phyloP scores from a whole-genome alignment of 768 basidiomycete genomes.

The Crepidotus variabilis region DNA sequence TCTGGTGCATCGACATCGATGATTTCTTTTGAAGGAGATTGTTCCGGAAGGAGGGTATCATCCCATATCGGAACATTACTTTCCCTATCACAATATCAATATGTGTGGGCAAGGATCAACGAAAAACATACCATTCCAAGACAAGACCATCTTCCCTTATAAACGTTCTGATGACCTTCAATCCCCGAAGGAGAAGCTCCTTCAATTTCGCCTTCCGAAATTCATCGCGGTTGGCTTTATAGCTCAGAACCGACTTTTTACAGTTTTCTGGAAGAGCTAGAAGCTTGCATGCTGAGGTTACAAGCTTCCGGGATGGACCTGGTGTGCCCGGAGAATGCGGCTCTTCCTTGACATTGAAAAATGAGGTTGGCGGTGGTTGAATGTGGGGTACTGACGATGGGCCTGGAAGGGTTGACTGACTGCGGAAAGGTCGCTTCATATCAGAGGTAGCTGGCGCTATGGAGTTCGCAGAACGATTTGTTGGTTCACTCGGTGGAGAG shows the following conservation, averaged over 20 bases:
- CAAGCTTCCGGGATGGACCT: conserved; percentile 19
- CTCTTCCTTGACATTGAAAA: conserved; percentile 4
- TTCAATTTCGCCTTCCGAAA: conserved; percentile 17
- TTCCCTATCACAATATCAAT: conserved; percentile 12
- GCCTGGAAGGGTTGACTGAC: too few relatives aligned
- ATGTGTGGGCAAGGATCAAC: not conserved
- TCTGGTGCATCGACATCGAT: not conserved
- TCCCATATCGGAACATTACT: conserved; percentile 30
- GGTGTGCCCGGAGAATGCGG: conserved; percentile 6
- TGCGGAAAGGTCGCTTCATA: too few relatives aligned
- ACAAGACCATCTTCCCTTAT: conserved; percentile 31
- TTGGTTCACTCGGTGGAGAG: not conserved
- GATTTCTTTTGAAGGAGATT: not conserved
- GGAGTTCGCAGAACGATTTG: too few relatives aligned
- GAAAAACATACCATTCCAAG: conserved; percentile 27
- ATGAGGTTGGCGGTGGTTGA: not conserved
- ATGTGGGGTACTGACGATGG: too few relatives aligned
- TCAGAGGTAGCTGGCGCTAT: too few relatives aligned
- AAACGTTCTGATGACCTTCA: conserved; percentile 18
- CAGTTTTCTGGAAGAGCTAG: conserved; percentile 24
- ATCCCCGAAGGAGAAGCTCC: conserved; percentile 15
- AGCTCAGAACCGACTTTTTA: conserved; percentile 14
- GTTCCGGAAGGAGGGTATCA: conserved; percentile 22
- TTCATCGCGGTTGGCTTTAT: conserved; percentile 15
- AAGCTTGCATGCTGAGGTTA: conserved; percentile 22